Evolutionary conservation across 140 eudicot genomes (phyloP), one percentile per base, ranked within the genome.

Genomic region (Stevia rebaudiana): DNA sequence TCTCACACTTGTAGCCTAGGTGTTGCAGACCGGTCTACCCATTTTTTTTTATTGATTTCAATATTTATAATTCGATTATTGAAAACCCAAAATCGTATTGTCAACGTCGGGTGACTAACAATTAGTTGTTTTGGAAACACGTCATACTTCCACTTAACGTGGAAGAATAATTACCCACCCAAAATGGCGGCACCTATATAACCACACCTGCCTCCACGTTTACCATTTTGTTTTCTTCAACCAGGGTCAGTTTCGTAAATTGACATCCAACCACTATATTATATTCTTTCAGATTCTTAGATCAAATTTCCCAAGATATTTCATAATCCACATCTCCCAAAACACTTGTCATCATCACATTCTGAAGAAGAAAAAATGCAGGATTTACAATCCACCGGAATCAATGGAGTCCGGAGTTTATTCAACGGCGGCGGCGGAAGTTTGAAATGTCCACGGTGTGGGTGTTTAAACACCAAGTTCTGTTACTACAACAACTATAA

Each of bases 401-500:
- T n/a, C 28, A 12, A 11, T 21, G 50, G 33, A 11, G 16, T 17
- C 6, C 22, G 48, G 13, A 10, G 30, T 18, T 17, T 36, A 11
- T 59, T 33, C 47, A 6, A 4, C 16, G 25, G 9, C 16, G 42
- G 30, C 19, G n/a, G 9, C 33, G 47, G n/a, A 3, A 10, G 54
- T 18, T 25, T 68, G 8, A 68, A 68, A 31, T 87, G 95, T 70
- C 95, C 90, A 9, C 80, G 95, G 52, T 86, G 95, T 31, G 80
- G 79, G 23, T 83, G 85, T 8, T 69, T 78, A 50, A 83, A 80
- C 83, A 86, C 95, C 5, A 86, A 86, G 53, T 86, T 86, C 76
- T 86, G 95, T 63, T 86, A 86, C 90, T 86, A 86, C 85, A 86
- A 86, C 80, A 86, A 83, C 83, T 86, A 86, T 74, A 86, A 71